Conservation (phyloP, 1,139 yeast species). For the Diutina neorugosa region DNA sequence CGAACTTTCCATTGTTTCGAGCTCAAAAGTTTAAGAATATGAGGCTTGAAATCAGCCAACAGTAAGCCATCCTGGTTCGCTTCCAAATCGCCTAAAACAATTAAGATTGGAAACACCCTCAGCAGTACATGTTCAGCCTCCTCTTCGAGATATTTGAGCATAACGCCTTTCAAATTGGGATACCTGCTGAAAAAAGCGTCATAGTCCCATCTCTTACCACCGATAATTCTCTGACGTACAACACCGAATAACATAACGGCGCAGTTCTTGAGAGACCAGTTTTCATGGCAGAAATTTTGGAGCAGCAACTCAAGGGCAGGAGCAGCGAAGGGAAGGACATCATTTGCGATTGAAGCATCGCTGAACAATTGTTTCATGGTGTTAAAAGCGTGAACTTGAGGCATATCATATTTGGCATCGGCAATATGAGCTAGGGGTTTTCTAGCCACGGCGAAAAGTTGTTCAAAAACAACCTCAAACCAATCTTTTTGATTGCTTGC, state of each 20-base stretch:
- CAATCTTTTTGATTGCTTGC: not conserved
- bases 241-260: not conserved
- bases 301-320: not conserved
- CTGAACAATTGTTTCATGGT: slow-evolving; percentile 1
- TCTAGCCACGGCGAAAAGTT: not conserved
- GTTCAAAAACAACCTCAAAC: not conserved
- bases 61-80: not conserved
- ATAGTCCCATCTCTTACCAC: not conserved
- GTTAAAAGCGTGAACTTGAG: slow-evolving; percentile 2
- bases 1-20: not conserved
- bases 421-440: not conserved
- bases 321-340: not conserved
- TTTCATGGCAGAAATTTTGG: not conserved
- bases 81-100: not conserved
- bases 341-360: not conserved
- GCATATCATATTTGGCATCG: not conserved
- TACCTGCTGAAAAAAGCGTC: not conserved
- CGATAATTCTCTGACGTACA: not conserved
- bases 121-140: not conserved
- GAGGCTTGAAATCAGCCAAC: not conserved
- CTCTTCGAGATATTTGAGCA: not conserved
- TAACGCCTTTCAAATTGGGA: not conserved
- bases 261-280: not conserved
- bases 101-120: not conserved
- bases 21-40: not conserved